Evolutionary conservation across 1,284 basidiomycete genomes (phyloP).

Genomic region (Calocybe gambosa): DNA sequence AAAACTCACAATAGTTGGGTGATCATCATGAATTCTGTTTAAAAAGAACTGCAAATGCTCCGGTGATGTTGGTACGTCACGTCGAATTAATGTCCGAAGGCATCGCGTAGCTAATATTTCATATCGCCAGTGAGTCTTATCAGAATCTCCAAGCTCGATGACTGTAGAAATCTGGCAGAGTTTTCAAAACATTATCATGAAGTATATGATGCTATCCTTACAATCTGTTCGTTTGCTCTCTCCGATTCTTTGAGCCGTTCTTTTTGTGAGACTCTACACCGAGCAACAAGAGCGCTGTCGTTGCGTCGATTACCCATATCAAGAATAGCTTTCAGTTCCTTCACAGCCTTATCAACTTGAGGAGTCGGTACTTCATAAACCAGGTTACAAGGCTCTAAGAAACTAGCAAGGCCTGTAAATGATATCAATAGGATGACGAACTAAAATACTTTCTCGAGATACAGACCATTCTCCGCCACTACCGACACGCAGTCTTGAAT

Average conservation of each 20-base stretch:
- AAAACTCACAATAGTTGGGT: slow-evolving; percentile 54
- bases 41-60: slow-evolving; percentile 53
- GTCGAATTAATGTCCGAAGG: slow-evolving; percentile 68
- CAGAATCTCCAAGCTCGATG: slow-evolving; percentile 48
- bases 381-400: slow-evolving; percentile 54
- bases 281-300: slow-evolving; percentile 34
- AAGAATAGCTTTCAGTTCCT: slow-evolving; percentile 34
- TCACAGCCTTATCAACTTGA: slow-evolving; percentile 31
- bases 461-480: slow-evolving; percentile 58
- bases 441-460: neutral
- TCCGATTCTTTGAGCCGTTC: slow-evolving; percentile 38
- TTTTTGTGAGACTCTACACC: slow-evolving; percentile 40
- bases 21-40: slow-evolving; percentile 48
- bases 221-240: slow-evolving; percentile 35
- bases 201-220: slow-evolving; percentile 23
- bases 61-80: slow-evolving; percentile 60
- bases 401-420: slow-evolving; percentile 45
- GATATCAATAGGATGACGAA: slow-evolving; percentile 6
- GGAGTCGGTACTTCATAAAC: slow-evolving; percentile 47
- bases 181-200: slow-evolving; percentile 2
- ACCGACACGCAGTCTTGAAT: slow-evolving; percentile 59
- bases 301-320: slow-evolving; percentile 20
- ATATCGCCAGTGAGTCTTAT: slow-evolving; percentile 81
- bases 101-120: slow-evolving; percentile 68
- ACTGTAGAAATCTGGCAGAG: slow-evolving; percentile 33